Base-by-base conservation (phyloP, 2,329 filamentous ascomycete species). In the Pyrenophora teres region DNA sequence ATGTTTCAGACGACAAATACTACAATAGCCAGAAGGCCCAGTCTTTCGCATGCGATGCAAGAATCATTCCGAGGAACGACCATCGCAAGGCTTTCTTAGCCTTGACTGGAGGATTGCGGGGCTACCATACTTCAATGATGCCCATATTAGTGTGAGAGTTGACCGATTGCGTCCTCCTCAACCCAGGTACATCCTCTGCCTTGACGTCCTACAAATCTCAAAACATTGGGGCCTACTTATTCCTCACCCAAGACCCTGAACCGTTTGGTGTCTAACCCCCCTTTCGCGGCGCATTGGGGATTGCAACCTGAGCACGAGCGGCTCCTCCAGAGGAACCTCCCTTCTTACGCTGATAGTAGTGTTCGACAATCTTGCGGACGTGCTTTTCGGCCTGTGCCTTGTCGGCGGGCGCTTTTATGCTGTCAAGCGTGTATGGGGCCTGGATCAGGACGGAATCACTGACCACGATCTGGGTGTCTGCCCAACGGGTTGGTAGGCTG, bases 391-490 rank as follows among this genome's bases (percentile, higher is more conserved):
- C 73, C 46, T 75, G 70, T 47, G 73, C 71, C 60, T 79, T 78
- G 36, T 74, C 74, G 48, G 73, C 64, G 2, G 71, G 64, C 4
- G 76, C 77, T 52, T 71, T 73, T 65, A 83, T 83, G 63, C 82
- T 81, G 38, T 84, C 82, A 18, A 80, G 70, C 6, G 76, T 77
- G 66, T 87, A 87, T 2, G 84, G 84, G 12, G 81, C 74, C 16
- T 78, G 71, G 52, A 87, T 81, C 47, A 83, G 74, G 46, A 86
- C 83, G 3, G 80, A 78, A 60, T 87, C 83, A 45, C 81, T 82
- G 40, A 86, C 81, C 46, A 87, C 77, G 56, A 87, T 87, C 43
- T 77, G 77, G 30, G 77, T 74, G 15, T 80, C 81, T 59, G 83
- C 78, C 84, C 84, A 87, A 53, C 82, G 78, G 23, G 81, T 79